Evolutionary conservation across 1,284 basidiomycete genomes (phyloP).

Genomic region (Butyriboletus appendiculatus): DNA sequence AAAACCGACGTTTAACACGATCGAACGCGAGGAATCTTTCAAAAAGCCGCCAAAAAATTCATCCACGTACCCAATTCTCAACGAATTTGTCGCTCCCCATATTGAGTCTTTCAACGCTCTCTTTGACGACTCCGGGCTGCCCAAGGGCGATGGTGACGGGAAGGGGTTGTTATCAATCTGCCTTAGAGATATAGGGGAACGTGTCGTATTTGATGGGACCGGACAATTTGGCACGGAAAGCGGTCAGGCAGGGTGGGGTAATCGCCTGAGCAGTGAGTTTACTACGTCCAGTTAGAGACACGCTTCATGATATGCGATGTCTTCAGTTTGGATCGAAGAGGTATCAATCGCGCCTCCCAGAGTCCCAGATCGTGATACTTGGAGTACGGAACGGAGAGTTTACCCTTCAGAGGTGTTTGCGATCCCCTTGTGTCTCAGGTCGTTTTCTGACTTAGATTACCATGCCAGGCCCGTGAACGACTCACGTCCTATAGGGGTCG

Average conservation of each 20-base stretch:
- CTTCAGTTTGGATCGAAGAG: constrained; percentile 86
- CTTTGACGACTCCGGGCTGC: constrained; percentile 82
- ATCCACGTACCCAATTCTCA: constrained; percentile 80
- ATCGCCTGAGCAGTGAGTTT: constrained; percentile 76
- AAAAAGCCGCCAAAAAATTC: constrained; percentile 72
- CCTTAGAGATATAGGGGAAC: constrained; percentile 84
- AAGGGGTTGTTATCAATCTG: constrained; percentile 82
- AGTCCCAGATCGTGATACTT: constrained; percentile 83
- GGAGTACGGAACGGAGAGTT: constrained; percentile 74
- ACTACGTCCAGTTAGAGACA: constrained; percentile 8
- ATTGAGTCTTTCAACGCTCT: constrained; percentile 97
- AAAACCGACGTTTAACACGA: constrained; percentile 77
- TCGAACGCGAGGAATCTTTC: constrained; percentile 83
- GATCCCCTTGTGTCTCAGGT: background rate
- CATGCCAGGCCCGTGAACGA: constrained; percentile 81
- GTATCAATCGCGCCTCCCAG: constrained; percentile 86
- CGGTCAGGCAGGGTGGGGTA: constrained; percentile 69
- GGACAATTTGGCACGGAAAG: constrained; percentile 51
- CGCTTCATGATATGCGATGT: constrained; percentile 13
- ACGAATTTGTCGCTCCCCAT: constrained; percentile 93
- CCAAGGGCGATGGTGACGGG: constrained; percentile 72
- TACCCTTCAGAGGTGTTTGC: constrained; percentile 84
- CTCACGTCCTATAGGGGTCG: constrained; percentile 90
- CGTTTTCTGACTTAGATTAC: constrained; percentile 9
- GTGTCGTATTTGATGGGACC: constrained; percentile 91